Evolutionary conservation across 1,284 basidiomycete species (phyloP).

Genomic region (Phenoliferia sp.): DNA sequence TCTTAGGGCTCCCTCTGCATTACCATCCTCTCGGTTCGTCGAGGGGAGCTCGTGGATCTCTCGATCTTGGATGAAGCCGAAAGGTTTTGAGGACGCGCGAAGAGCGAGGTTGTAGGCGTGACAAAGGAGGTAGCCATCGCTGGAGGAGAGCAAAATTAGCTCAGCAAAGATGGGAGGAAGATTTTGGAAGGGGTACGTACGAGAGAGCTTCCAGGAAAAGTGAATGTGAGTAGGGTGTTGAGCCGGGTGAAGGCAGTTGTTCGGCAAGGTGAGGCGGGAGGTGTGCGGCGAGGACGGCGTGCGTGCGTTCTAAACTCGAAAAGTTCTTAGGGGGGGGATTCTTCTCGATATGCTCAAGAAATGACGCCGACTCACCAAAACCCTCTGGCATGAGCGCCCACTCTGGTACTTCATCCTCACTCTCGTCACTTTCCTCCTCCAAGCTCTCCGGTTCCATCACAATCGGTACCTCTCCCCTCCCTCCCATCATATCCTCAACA

Average conservation of each 20-base stretch:
- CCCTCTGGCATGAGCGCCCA: slow-evolving; percentile 65
- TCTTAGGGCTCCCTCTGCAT: slow-evolving; percentile 13
- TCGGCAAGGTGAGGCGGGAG: slow-evolving; percentile 42
- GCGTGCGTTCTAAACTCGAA: slow-evolving; percentile 57
- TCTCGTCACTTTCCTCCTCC: slow-evolving; percentile 41
- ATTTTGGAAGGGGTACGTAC: slow-evolving; percentile 1
- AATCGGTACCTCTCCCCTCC: neutral
- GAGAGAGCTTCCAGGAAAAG: slow-evolving; percentile 44
- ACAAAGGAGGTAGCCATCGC: slow-evolving; percentile 71
- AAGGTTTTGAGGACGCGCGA: slow-evolving; percentile 69
- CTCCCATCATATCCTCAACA: no score
- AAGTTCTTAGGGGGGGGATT: neutral
- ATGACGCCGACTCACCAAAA: slow-evolving; percentile 51
- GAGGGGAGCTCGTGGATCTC: slow-evolving; percentile 70
- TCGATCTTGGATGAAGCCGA: slow-evolving; percentile 75
- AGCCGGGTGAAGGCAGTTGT: slow-evolving; percentile 45
- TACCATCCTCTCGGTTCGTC: no score
- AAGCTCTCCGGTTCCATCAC: slow-evolving; percentile 52
- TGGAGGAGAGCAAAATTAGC: neutral
- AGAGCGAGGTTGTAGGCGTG: slow-evolving; percentile 72
- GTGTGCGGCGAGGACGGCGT: slow-evolving; percentile 54
- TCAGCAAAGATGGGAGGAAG: neutral
- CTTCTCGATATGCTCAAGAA: neutral
- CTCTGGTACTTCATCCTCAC: slow-evolving; percentile 60
- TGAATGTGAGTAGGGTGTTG: no score